Evolutionary conservation across 805 yeast species (phyloP), one percentile per base, ranked within the genome.

Genomic region (Brettanomyces anomalus): DNA sequence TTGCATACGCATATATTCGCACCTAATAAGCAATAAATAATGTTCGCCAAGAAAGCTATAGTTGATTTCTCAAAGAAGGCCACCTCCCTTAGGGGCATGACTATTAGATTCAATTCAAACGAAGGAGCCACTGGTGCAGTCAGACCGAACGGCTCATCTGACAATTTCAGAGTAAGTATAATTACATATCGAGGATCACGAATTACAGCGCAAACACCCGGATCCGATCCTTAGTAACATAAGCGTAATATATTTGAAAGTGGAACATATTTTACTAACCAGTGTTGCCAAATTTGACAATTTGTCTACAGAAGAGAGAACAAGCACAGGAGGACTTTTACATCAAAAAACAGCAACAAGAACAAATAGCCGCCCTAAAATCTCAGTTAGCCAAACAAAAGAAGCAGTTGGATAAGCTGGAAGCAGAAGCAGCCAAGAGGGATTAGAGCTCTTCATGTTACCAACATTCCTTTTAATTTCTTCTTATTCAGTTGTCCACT

Each of bases 311-410:
- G 74, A 86, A 88, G 64, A 88, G 95, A 64, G 98, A 93, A 74
- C 82, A 77, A 68, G 96, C 96, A 49, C 81, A 80, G 61, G 98
- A 90, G 71, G 87, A 83, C 62, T 72, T 70, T 56, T 89, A 79
- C 71, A 72, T 88, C 66, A 85, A 78, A 67, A 81, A 86, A 69
- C 95, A 84, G 61, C 96, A 90, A 72, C 83, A 81, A 61, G 95
- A 87, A 65, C 87, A 83, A 71, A 72, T 88, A 62, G 79, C 76
- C 58, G 74, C 75, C 40, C 76, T 88, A 64, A 82, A 72, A 64
- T 87, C 83, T 62, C 76, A 82, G 58, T 72, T 88, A 63, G 77
- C 81, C 64, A 72, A 83, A 68, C 93, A 81, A 62, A 81, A 79
- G 72, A 72, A 76, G 49, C 67, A 72, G 49, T 65, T 76, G 49